Evolutionary conservation across 2,329 filamentous ascomycete genomes (phyloP), one percentile per base, ranked within the genome.

Genomic region (Didymella sp.): DNA sequence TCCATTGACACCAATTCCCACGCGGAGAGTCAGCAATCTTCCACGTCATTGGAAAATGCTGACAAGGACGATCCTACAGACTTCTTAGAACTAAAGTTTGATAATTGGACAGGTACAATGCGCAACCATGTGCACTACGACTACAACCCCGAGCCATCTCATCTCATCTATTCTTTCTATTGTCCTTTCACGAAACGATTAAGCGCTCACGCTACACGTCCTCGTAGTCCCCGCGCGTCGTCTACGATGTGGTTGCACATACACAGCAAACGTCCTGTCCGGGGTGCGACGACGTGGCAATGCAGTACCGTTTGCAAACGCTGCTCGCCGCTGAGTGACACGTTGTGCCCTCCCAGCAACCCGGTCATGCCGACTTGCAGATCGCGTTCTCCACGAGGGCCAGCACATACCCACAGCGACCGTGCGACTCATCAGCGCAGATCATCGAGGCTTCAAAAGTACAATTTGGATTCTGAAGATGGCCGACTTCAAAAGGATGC

Each of bases 281-380:
- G 9, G 41, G 46, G 22, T 41, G 21, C 19, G 30, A 19, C 45
- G 28, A 40, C 46, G 53, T 56, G 53, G 42, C 53, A 45, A 43
- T 42, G 47, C 50, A 30, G 42, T 43, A 47, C 33, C 30, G 25
- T 28, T 35, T 17, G 33, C 19, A 11, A 19, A 2, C 9, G 22
- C 35, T 31, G 35, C 22, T 51, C 25, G 41, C 51, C 42, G 47
- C 41, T 51, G 48, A 35, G 30, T 31, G 38, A 57, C 43, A 57
- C 43, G 54, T 57, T 27, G 38, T 57, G 49, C 37, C 30, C 33
- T 48, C 17, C 54, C 49, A 43, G 30, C 19, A 40, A 52, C 43
- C 48, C 27, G 48, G 54, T 57, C 38, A 28, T 40, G 48, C 48
- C 48, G 48, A 52, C 28, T 38, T 44, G 48, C 30, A 57, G 48